These are phyloP conservation scores for Hemileccinum rubropunctum DNA, from an alignment of 768 basidiomycete species.

Conservation along the genomic window DNA sequence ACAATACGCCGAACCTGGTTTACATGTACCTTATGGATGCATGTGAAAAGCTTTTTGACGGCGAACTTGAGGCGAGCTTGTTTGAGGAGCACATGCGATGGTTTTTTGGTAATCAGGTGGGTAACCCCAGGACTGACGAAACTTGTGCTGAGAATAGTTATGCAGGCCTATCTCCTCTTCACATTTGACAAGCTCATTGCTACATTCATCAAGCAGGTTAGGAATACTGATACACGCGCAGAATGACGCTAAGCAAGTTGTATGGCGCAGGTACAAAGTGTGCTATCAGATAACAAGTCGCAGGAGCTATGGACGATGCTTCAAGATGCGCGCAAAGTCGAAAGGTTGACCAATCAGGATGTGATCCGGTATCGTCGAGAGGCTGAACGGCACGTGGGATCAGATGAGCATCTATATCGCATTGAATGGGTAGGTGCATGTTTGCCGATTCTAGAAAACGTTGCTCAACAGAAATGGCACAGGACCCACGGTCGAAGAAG, in stretches of 20 bases:
- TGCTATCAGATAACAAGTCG: constrained; percentile 79
- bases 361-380: constrained; percentile 76
- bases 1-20: constrained; percentile 59
- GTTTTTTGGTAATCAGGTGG: constrained; percentile 86
- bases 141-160: constrained; percentile 23
- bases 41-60: constrained; percentile 92
- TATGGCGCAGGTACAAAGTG: constrained; percentile 73
- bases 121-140: constrained; percentile 9
- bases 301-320: constrained; percentile 82
- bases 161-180: constrained; percentile 86
- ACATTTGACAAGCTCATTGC: constrained; percentile 92
- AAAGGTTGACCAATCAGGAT: constrained; percentile 56
- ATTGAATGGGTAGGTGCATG: constrained; percentile 68
- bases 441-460: neutral
- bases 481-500: constrained; percentile 55
- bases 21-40: constrained; percentile 88
- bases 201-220: constrained; percentile 88
- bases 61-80: constrained; percentile 84
- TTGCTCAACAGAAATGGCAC: constrained; percentile 17
- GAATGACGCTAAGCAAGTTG: neutral
- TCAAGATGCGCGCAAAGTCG: constrained; percentile 56
- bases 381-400: constrained; percentile 71
- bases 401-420: constrained; percentile 75
- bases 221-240: neutral
- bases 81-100: constrained; percentile 97